A percentile compares a stretch with the other conserved stretches of the same genome.
Conservation (phyloP, 1,284 basidiomycete species). For the Apiotrichum gamsii region DNA sequence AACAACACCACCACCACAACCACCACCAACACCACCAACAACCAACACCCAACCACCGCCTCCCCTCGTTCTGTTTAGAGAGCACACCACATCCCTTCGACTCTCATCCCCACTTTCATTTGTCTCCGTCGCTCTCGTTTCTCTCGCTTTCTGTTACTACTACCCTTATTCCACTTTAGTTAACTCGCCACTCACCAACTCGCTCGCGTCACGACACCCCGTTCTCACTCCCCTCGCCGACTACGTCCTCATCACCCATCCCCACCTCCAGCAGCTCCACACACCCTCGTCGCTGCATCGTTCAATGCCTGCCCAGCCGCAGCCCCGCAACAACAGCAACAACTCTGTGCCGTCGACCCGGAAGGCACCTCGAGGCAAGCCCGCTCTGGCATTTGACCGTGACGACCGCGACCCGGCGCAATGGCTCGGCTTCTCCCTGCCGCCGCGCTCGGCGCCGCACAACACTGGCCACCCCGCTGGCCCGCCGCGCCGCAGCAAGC, state of each 20-base stretch:
- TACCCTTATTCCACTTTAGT: background rate
- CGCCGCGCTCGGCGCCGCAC: slow-evolving; percentile 56
- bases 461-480: slow-evolving; percentile 17
- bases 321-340: no score
- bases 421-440: slow-evolving; percentile 71
- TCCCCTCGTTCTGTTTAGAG: no score
- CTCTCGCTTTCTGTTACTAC: no score
- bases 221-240: no score
- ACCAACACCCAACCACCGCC: no score
- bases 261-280: background rate
- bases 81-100: no score
- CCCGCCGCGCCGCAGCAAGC: slow-evolving; percentile 62
- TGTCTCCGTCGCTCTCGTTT: no score
- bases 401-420: slow-evolving; percentile 29
- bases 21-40: no score
- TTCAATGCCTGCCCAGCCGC: background rate
- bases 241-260: background rate
- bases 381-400: slow-evolving; percentile 23
- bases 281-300: no score
- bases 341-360: slow-evolving; percentile 4
- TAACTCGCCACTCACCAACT: background rate
- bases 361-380: slow-evolving; percentile 18
- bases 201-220: no score
- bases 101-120: no score
- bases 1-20: no score